Base-by-base conservation (phyloP, 2,329 filamentous ascomycete genomes). In the Epichloe glyceriae region DNA sequence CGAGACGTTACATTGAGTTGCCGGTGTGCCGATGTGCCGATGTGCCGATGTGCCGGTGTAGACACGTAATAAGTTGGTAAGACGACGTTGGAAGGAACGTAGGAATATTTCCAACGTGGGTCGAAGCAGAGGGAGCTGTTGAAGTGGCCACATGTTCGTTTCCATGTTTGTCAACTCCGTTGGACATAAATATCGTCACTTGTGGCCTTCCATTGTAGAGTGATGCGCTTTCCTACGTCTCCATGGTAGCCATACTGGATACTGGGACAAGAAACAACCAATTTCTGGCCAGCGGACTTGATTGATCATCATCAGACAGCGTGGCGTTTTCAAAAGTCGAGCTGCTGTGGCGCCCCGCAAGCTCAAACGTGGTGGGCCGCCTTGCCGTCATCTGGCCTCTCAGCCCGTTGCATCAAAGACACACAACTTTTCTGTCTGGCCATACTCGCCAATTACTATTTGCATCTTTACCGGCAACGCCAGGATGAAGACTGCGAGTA, bases 401-500 rank as follows among this genome's bases (percentile, higher is more conserved):
- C 10, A 41, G 40, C 19, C 40, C 40, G 22, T 8, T 26, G 22
- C 22, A 26, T 26, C 22, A 26, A 26, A 26, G 22, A 26, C 22
- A 26, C 22, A 26, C 22, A 2, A 7, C 22, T 26, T 26, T 8
- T 26, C 22, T 19, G 3, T 40, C 30, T 40, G n/a, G 20, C 15
- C 7, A n/a, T 14, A 26, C 19, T 33, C 4, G 33, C n/a, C 33
- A n/a, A 12, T 35, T 5, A 11, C 3, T 11, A 3, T 10, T 46
- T 11, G 19, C 17, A 20, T 35, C 42, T 6, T 43, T 38, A 14
- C 40, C 52, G 58, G 59, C 39, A 30, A 38, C 43, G 43, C 47
- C 52, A 58, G 53, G 55, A 80, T 80, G 76, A 76, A 69, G 62
- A 67, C 74, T 57, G 75, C 75, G 39, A 69, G 71, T 56, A 73